These are phyloP conservation scores for Penicillium verhagenii DNA, from an alignment of 495 filamentous ascomycete species.

Conservation along the genomic window DNA sequence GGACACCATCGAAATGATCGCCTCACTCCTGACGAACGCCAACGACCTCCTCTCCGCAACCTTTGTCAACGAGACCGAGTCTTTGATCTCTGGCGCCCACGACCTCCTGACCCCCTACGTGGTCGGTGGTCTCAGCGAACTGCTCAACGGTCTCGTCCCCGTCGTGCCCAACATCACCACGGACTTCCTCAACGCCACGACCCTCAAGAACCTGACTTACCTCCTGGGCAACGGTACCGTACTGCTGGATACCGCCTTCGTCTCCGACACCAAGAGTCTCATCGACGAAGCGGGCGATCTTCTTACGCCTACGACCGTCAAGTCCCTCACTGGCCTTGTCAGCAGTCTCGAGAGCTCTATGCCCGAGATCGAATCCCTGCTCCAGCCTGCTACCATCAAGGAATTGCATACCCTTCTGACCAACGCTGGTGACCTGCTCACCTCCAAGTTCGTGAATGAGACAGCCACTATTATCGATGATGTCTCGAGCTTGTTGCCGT, in stretches of 20 bases:
- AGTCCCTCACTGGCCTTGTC: slow-evolving; percentile 36
- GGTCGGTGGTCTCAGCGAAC: slow-evolving; percentile 24
- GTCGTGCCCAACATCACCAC: slow-evolving; percentile 23
- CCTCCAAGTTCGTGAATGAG: slow-evolving; percentile 41
- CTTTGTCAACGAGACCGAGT: slow-evolving; percentile 41
- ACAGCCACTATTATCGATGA: slow-evolving; percentile 25
- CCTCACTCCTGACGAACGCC: slow-evolving; percentile 26
- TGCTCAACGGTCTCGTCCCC: slow-evolving; percentile 35
- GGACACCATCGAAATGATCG: slow-evolving; percentile 30
- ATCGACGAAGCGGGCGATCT: slow-evolving; percentile 37
- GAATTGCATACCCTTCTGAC: slow-evolving; percentile 39
- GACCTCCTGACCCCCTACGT: slow-evolving; percentile 36
- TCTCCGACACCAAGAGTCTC: slow-evolving; percentile 31
- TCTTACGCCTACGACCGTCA: slow-evolving; percentile 32
- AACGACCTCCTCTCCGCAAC: slow-evolving; percentile 37
- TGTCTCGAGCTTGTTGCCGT: slow-evolving; percentile 26
- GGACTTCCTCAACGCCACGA: slow-evolving; percentile 35
- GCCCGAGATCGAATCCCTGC: slow-evolving; percentile 30
- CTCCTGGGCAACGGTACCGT: slow-evolving; percentile 37
- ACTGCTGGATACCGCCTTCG: slow-evolving; percentile 35
- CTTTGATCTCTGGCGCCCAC: slow-evolving; percentile 38
- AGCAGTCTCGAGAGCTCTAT: slow-evolving; percentile 25
- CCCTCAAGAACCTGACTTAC: slow-evolving; percentile 32
- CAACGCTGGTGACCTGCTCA: slow-evolving; percentile 44
- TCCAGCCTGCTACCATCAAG: slow-evolving; percentile 34